Conservation (phyloP, 176 grass and related monocot species). For the Eragrostis curvula region DNA sequence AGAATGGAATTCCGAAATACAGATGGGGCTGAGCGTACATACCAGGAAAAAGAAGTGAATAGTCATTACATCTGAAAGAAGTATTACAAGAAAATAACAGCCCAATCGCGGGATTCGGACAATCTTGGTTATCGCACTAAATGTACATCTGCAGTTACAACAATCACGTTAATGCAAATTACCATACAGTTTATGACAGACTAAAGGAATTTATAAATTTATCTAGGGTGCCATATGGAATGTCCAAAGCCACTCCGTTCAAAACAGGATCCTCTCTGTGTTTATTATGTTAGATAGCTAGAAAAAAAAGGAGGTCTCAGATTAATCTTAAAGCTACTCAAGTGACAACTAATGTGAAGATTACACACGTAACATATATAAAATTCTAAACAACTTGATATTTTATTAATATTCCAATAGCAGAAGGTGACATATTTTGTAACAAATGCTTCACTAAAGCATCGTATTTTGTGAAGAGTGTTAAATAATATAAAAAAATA, state of each 20-base stretch:
- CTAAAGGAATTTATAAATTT: conserved; percentile 14
- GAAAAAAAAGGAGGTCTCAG: background rate
- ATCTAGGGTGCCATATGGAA: background rate
- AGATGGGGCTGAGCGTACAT: conserved; percentile 46
- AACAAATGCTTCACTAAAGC: conserved; percentile 15
- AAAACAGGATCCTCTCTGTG: background rate
- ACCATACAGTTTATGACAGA: conserved; percentile 4
- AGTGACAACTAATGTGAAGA: conserved; percentile 10
- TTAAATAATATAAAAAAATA: conserved; percentile 8
- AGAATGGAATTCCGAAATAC: background rate
- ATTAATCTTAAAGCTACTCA: conserved; percentile 29
- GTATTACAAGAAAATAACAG: conserved; percentile 95
- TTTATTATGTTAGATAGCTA: background rate
- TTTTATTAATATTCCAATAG: conserved; percentile 16
- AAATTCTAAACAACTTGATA: background rate
- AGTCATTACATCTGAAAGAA: conserved; percentile 97
- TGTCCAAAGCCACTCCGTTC: background rate
- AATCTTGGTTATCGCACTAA: conserved; percentile 91
- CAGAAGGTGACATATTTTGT: conserved; percentile 12
- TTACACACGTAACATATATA: background rate
- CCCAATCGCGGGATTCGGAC: conserved; percentile 73
- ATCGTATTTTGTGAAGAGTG: background rate
- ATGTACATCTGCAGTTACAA: conserved; percentile 80
- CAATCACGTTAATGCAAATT: conserved; percentile 28
- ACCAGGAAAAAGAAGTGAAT: conserved; percentile 99